Conservation (phyloP, 768 basidiomycete genomes). For the Amanita fuliginea region DNA sequence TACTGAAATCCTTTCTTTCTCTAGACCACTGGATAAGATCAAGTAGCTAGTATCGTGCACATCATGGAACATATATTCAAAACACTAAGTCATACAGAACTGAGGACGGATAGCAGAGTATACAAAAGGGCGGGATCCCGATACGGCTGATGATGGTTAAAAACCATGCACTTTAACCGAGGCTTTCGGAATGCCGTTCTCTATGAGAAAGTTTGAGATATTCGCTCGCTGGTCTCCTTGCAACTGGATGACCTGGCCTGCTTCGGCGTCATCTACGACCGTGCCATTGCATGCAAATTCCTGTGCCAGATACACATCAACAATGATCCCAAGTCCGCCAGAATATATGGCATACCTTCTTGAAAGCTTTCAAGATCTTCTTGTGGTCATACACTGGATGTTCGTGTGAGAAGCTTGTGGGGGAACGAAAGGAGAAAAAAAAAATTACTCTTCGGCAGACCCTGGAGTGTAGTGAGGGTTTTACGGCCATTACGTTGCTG, state of each 20-base stretch:
- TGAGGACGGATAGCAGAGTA: slow-evolving; percentile 8
- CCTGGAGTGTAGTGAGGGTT: slow-evolving; percentile 95
- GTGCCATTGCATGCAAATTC: slow-evolving; percentile 99
- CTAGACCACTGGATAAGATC: slow-evolving; percentile 89
- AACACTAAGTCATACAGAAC: slow-evolving; percentile 18
- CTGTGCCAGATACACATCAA: slow-evolving; percentile 24
- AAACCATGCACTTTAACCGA: slow-evolving; percentile 87
- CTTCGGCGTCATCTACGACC: slow-evolving; percentile 89
- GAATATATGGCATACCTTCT: slow-evolving; percentile 57
- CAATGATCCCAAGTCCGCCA: not conserved
- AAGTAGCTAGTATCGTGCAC: slow-evolving; percentile 37
- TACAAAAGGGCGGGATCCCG: slow-evolving; percentile 6
- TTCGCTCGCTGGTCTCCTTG: slow-evolving; percentile 95
- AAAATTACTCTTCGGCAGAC: slow-evolving; percentile 76
- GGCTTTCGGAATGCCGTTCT: slow-evolving; percentile 66
- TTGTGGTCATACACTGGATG: slow-evolving; percentile 84
- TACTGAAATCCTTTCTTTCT: slow-evolving; percentile 3
- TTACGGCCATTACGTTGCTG: slow-evolving; percentile 99
- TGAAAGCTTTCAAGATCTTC: slow-evolving; percentile 98
- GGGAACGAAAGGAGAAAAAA: slow-evolving; percentile 5
- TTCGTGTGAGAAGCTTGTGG: slow-evolving; percentile 7
- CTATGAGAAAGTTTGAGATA: slow-evolving; percentile 79
- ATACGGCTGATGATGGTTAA: slow-evolving; percentile 27
- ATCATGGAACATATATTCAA: slow-evolving; percentile 5
- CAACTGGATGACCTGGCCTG: slow-evolving; percentile 95